Conservation (phyloP, 208 protist species). For the Leishmania braziliensis region DNA sequence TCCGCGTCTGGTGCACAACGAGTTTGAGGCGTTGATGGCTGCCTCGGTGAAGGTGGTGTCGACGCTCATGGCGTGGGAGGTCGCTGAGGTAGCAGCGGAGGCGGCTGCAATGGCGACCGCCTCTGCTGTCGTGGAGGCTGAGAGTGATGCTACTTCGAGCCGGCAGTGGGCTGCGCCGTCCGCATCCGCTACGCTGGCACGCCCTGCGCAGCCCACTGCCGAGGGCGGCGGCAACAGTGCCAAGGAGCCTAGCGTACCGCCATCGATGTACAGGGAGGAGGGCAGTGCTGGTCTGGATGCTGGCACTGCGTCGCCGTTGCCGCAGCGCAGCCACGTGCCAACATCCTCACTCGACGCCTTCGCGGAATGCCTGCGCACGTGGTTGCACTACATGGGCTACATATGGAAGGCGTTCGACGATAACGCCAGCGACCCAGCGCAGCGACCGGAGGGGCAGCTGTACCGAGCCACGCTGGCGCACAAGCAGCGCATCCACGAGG, state of each 20-base stretch:
- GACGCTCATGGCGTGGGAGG: slow-evolving; percentile 33
- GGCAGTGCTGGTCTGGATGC: too few species aligned
- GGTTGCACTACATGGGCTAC: slow-evolving; percentile 87
- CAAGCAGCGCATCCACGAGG: slow-evolving; percentile 43
- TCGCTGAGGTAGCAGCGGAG: slow-evolving; percentile 11
- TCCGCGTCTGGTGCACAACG: slow-evolving; percentile 51
- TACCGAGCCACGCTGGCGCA: slow-evolving; percentile 58
- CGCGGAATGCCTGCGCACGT: slow-evolving; percentile 69
- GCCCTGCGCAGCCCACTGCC: too few species aligned
- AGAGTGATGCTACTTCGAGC: neutral
- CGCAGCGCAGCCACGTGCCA: neutral
- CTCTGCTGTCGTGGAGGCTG: neutral
- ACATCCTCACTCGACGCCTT: slow-evolving; percentile 35
- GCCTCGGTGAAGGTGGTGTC: slow-evolving; percentile 43
- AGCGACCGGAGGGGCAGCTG: slow-evolving; percentile 24
- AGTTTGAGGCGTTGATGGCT: slow-evolving; percentile 50
- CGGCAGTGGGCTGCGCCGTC: slow-evolving; percentile 7
- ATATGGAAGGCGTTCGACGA: slow-evolving; percentile 83
- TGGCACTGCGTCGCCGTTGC: neutral
- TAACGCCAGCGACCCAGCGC: slow-evolving; percentile 67
- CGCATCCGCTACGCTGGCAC: neutral
- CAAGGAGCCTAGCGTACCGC: neutral
- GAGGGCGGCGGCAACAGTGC: neutral
- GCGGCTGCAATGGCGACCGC: neutral
- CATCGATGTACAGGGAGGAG: neutral